A percentile compares a stretch with the other conserved stretches of the same genome.
Conservation (phyloP, 2,329 filamentous ascomycete species). For the Graphilbum ipis-grandicollis region DNA sequence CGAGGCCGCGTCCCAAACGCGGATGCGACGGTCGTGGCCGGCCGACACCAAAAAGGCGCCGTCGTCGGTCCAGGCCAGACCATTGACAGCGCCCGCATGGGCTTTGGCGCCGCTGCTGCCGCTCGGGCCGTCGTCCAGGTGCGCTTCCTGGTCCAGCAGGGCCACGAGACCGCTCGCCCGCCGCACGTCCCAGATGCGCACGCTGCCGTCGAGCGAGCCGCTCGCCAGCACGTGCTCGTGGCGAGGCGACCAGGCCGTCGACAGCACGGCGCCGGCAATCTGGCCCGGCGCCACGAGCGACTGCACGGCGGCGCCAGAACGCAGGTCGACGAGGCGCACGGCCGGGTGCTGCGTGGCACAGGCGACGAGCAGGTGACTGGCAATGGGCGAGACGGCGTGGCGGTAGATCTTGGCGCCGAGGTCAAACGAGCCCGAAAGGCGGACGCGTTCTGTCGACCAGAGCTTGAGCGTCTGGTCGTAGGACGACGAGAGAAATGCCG, state of each 20-base stretch:
- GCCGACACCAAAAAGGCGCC: conserved; percentile 61
- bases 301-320: conserved; percentile 61
- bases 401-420: conserved; percentile 55
- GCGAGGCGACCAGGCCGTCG: conserved; percentile 66
- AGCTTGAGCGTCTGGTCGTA: conserved; percentile 65
- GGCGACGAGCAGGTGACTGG: conserved; percentile 62
- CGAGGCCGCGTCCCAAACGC: conserved; percentile 69
- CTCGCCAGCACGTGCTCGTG: conserved; percentile 67
- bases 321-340: conserved; percentile 71
- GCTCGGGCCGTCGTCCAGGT: conserved; percentile 14
- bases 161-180: conserved; percentile 61
- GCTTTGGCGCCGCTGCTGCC: conserved; percentile 32
- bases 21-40: conserved; percentile 68
- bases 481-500: conserved; percentile 59
- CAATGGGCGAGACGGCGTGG: conserved; percentile 59
- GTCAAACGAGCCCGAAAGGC: conserved; percentile 47
- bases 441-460: conserved; percentile 48
- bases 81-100: conserved; percentile 71
- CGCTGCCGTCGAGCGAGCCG: conserved; percentile 68
- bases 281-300: conserved; percentile 46
- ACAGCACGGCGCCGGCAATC: conserved; percentile 42
- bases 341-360: conserved; percentile 76
- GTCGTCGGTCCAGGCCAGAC: conserved; percentile 68
- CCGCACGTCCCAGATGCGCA: conserved; percentile 76
- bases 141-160: conserved; percentile 60